These are phyloP conservation scores for Leishmania turanica DNA, from an alignment of 208 protist genomes.

Conservation along the genomic window DNA sequence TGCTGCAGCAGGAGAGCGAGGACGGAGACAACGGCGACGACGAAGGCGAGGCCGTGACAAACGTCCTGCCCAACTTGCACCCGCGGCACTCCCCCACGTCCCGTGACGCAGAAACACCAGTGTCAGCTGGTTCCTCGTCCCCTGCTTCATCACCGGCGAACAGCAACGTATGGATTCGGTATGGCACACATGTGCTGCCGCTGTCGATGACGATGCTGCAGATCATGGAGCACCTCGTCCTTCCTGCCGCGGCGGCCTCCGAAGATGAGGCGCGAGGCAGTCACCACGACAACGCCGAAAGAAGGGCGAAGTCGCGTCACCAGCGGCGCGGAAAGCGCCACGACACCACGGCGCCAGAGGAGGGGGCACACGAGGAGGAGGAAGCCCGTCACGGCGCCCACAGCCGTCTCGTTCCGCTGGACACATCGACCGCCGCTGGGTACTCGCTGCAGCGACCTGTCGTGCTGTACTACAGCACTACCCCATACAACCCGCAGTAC, in stretches of 20 bases:
- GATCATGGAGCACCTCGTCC: constrained; percentile 51
- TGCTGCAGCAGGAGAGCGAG: constrained; percentile 19
- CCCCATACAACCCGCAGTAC: constrained; percentile 53
- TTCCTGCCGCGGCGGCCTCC: constrained; percentile 13
- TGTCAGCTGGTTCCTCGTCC: neutral
- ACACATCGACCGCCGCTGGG: constrained; percentile 13
- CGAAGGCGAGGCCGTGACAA: constrained; percentile 20
- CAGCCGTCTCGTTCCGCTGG: constrained; percentile 5
- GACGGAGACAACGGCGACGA: constrained; percentile 13
- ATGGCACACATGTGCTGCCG: constrained; percentile 65
- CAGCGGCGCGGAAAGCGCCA: neutral
- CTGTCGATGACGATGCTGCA: constrained; percentile 82
- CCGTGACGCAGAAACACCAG: neutral
- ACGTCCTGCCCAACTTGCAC: constrained; percentile 32
- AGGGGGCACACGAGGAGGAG: constrained; percentile 2
- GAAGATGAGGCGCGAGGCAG: constrained; percentile 5
- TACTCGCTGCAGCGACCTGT: constrained; percentile 36
- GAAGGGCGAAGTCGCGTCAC: neutral
- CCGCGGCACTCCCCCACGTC: constrained; percentile 1
- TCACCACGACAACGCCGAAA: neutral
- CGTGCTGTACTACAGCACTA: constrained; percentile 67
- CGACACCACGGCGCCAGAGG: neutral
- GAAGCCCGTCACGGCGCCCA: neutral
- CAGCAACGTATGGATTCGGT: constrained; percentile 61
- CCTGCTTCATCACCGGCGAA: constrained; percentile 8